Evolutionary conservation across 805 yeast genomes (phyloP).

Genomic region (Cyberlindnera americana): DNA sequence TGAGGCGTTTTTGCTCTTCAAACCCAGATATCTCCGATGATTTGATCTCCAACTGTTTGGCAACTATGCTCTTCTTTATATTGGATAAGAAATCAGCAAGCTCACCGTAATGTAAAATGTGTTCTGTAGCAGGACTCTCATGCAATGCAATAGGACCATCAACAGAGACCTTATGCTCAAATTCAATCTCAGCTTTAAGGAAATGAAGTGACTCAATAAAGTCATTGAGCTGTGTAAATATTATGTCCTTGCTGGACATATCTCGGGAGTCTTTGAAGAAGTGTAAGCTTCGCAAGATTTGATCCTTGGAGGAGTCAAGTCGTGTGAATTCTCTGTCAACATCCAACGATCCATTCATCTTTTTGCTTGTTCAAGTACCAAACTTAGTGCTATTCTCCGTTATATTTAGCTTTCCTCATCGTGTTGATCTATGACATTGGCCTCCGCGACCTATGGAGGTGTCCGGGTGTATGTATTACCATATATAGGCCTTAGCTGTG

Average conservation of each 20-base stretch:
- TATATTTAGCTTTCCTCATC: too few relatives aligned
- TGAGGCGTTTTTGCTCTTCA: constrained; percentile 6
- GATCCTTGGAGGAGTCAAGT: constrained; percentile 8
- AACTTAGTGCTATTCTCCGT: too few relatives aligned
- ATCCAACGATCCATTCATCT: too few relatives aligned
- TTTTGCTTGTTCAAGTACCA: too few relatives aligned
- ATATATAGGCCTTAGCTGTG: too few relatives aligned
- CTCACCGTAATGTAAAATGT: constrained; percentile 2
- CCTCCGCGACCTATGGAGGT: too few relatives aligned
- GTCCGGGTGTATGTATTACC: too few relatives aligned
- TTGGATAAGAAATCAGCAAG: constrained; percentile 16
- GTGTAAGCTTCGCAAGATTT: constrained; percentile 12
- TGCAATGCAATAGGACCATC: background rate
- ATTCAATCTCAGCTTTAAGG: constrained; percentile 17
- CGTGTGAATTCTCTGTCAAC: constrained; percentile 5
- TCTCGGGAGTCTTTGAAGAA: constrained; percentile 12
- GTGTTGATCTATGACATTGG: too few relatives aligned
- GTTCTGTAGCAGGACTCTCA: too few relatives aligned
- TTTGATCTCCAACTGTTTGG: constrained; percentile 20
- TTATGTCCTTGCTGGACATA: constrained; percentile 14
- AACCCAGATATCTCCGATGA: constrained; percentile 1
- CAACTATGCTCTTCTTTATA: constrained; percentile 16
- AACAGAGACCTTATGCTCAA: constrained; percentile 18
- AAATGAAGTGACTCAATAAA: constrained; percentile 17
- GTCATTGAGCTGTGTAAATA: constrained; percentile 15